Conservation (phyloP, 257 asterid genomes). For the Nicotiana sylvestris region DNA sequence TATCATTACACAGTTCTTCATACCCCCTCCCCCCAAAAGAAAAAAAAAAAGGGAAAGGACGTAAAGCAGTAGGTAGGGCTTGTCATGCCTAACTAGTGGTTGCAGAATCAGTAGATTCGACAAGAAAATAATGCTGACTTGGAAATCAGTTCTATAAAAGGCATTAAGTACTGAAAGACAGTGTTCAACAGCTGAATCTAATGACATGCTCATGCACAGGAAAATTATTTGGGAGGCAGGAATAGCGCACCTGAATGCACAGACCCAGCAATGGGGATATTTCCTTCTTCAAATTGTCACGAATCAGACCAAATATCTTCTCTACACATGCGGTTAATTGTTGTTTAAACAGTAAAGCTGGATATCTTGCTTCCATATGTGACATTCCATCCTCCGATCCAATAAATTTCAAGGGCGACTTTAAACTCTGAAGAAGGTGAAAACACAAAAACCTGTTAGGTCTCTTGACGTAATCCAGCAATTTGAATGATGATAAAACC, state of each 20-base stretch:
- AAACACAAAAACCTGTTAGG: not conserved
- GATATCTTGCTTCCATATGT: conserved; percentile 91
- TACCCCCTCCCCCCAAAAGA: not conserved
- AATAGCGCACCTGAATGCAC: conserved; percentile 80
- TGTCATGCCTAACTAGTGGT: not conserved
- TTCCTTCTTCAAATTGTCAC: conserved; percentile 98
- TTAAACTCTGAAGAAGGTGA: conserved; percentile 50
- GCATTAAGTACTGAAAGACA: not conserved
- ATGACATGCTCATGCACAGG: conserved; percentile 4
- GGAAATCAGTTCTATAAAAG: not conserved
- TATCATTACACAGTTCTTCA: not conserved
- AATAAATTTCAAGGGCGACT: conserved; percentile 58
- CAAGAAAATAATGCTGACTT: not conserved
- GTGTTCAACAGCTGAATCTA: not conserved
- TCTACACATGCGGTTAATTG: conserved; percentile 94
- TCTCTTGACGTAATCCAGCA: not conserved
- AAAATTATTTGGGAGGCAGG: not conserved
- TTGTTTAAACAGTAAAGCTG: conserved; percentile 85
- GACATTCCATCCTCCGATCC: conserved; percentile 78
- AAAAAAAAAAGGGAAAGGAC: not conserved
- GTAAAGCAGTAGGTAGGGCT: not conserved
- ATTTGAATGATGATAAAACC: not conserved
- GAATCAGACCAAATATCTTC: conserved; percentile 91
- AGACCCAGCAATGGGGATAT: conserved; percentile 76
- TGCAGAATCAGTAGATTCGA: not conserved